Conservation (phyloP, 176 grass and related monocot species). For the Carex myosuroides region DNA sequence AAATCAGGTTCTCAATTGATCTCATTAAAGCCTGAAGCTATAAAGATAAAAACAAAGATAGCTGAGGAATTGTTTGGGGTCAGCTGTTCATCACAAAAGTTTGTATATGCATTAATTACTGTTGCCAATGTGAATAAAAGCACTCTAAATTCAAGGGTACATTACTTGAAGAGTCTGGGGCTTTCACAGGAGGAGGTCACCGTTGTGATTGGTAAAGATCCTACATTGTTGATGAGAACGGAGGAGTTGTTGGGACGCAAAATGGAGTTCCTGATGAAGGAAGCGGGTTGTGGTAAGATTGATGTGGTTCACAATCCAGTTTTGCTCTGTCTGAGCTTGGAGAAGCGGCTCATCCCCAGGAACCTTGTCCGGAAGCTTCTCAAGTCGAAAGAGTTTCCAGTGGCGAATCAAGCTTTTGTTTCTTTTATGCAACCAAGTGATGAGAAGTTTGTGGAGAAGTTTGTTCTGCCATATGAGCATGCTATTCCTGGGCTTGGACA, state of each 20-base stretch:
- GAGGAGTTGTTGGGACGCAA: conserved; percentile 9
- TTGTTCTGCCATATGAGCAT: conserved; percentile 30
- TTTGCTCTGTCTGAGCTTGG: not conserved
- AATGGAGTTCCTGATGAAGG: conserved; percentile 39
- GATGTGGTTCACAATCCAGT: conserved; percentile 14
- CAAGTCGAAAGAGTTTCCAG: conserved; percentile 24
- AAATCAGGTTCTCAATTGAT: not conserved
- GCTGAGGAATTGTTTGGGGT: not conserved
- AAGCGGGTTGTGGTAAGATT: conserved; percentile 1
- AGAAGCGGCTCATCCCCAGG: conserved; percentile 44
- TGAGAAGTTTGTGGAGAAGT: conserved; percentile 26
- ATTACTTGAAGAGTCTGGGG: not conserved
- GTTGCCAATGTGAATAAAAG: too few relatives aligned
- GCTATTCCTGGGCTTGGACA: conserved; percentile 15
- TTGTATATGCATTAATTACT: not conserved
- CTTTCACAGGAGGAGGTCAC: not conserved
- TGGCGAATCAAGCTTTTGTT: not conserved
- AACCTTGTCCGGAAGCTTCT: conserved; percentile 20
- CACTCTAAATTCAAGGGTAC: not conserved
- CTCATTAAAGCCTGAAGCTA: not conserved
- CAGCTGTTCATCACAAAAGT: not conserved
- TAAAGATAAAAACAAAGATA: not conserved
- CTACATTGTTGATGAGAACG: too few relatives aligned
- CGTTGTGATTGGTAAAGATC: too few relatives aligned
- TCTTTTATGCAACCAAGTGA: not conserved